Evolutionary conservation across 768 basidiomycete genomes (phyloP), one percentile per base, ranked within the genome.

Genomic region (Pisolithus sp.): DNA sequence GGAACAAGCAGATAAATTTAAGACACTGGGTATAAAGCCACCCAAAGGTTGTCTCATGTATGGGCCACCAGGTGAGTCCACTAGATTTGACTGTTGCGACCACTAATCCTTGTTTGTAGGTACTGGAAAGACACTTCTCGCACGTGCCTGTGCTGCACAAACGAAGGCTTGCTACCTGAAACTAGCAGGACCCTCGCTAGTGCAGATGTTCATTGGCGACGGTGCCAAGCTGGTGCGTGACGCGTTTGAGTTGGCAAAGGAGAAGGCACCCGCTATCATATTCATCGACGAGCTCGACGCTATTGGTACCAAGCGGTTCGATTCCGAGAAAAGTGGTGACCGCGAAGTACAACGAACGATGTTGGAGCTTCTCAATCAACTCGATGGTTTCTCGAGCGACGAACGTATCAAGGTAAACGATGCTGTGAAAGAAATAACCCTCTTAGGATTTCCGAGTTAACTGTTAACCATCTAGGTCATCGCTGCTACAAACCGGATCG

Each of bases 161-260:
- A 97, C 96, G 43, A 89, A 95, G 58, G 96, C 96, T 7, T 98
- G 95, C 68, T 99, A 95, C 68, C 80, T 99, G 57, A 98, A 99
- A 70, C 82, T 99, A 24, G 96, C 96, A 34, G 96, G 93, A 18
- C 95, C 96, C 23, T 94, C 94, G 47, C 80, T 99, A 48, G 96
- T 99, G 12, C 96, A 99, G 71, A 99, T 98, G 96, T 99, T 95
- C 70, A 99, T 99, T 59, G 96, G 96, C 70, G 96, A 98, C 68
- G 96, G 96, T 63, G 96, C 96, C 50, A 98, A 97, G 69, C 83
- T 99, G 47, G 96, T 99, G 20, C 90, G 96, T 43, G 96, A 99
- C 62, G 95, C 95, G 3, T 98, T 99, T 66, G 93, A 94, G 43
- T 78, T 99, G 43, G 96, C 96, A 17, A 98, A 97, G 71, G 90